These are phyloP conservation scores for Actinomortierella wolfii DNA, from an alignment of 371 early-diverging fungal species.

Conservation along the genomic window DNA sequence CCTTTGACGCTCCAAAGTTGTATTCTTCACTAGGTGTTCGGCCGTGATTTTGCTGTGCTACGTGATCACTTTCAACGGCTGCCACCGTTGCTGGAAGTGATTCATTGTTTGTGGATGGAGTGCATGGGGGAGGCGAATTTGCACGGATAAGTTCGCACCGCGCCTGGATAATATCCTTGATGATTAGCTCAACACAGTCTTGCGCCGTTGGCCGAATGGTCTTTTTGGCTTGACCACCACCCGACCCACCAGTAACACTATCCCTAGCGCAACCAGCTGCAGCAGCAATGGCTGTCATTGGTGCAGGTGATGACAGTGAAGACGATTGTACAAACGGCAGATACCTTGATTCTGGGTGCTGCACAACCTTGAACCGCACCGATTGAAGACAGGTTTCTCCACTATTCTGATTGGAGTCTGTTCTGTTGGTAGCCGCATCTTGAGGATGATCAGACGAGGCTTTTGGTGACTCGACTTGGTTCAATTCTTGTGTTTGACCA, in stretches of 20 bases:
- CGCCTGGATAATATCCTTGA: constrained; percentile 34
- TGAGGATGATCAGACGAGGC: too few species aligned
- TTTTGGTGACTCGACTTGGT: too few species aligned
- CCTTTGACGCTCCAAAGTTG: constrained; percentile 18
- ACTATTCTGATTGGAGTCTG: too few species aligned
- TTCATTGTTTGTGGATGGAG: neutral
- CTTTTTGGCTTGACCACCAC: too few species aligned
- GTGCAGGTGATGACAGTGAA: too few species aligned
- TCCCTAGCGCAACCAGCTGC: too few species aligned
- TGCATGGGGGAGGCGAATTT: neutral
- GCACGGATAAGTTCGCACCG: constrained; percentile 24
- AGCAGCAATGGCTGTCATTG: too few species aligned
- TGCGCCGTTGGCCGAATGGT: constrained; percentile 17
- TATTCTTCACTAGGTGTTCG: constrained; percentile 39
- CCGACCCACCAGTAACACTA: too few species aligned
- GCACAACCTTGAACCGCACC: constrained; percentile 44
- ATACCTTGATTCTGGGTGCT: constrained; percentile 29
- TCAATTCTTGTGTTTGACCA: too few species aligned
- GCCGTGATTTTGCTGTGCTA: constrained; percentile 1
- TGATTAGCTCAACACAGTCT: constrained; percentile 35
- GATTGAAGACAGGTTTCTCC: constrained; percentile 4
- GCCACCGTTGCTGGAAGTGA: neutral
- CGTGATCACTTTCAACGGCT: neutral
- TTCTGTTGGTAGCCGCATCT: too few species aligned
- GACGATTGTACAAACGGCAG: constrained; percentile 21